A percentile compares a stretch with the other conserved stretches of the same genome.
Conservation (phyloP, 2,329 filamentous ascomycete species). For the Xylariaceae sp. region DNA sequence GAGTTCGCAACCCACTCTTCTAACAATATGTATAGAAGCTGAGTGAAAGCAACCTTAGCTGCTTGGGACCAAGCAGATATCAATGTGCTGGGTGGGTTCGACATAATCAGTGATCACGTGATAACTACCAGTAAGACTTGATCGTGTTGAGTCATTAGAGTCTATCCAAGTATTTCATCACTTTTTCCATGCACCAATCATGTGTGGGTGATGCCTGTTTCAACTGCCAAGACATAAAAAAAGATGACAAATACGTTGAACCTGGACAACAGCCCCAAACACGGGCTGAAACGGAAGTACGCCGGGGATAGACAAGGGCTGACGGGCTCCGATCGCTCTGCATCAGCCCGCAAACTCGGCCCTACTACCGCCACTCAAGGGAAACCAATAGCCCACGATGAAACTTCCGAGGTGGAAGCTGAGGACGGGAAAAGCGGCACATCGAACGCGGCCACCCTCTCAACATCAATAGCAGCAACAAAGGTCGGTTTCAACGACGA, state of each 20-base stretch:
- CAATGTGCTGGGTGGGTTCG: no score
- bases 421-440: neutral
- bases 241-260: slow-evolving; percentile 4
- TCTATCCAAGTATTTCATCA: no score
- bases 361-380: neutral
- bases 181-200: no score
- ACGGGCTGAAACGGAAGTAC: slow-evolving; percentile 30
- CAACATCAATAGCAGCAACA: neutral
- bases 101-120: no score
- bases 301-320: slow-evolving; percentile 20
- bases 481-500: slow-evolving; percentile 15
- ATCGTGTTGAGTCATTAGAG: no score
- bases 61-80: no score
- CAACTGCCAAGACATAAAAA: neutral
- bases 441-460: no score
- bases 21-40: no score
- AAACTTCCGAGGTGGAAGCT: neutral
- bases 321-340: neutral
- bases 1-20: neutral
- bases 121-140: no score
- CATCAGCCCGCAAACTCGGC: neutral
- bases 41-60: no score
- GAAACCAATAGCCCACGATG: neutral
- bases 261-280: neutral
- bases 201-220: neutral